Percentiles rank a stretch among this genome's conserved stretches.
Evolutionary conservation across 148 eudicot genomes (phyloP).

Genomic region (Silene latifolia): DNA sequence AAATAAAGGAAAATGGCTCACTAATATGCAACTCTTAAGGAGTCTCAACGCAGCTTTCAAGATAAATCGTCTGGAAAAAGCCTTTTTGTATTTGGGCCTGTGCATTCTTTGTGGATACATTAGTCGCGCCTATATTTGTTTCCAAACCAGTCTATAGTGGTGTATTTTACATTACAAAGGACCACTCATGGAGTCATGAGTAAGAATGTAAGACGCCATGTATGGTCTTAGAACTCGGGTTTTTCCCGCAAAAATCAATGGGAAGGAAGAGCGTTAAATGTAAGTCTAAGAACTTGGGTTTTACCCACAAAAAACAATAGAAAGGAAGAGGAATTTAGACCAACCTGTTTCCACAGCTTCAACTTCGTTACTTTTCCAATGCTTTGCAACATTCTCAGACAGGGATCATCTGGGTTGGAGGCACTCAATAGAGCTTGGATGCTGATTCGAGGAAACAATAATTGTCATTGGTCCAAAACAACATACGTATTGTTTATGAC

Average conservation of each 20-base stretch:
- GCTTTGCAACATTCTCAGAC: slow-evolving; percentile 96
- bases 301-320: neutral
- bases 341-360: slow-evolving; percentile 98
- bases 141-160: neutral
- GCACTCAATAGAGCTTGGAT: slow-evolving; percentile 98
- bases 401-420: slow-evolving; percentile 97
- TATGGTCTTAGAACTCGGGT: too few relatives aligned
- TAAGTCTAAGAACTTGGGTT: too few relatives aligned
- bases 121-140: too few relatives aligned
- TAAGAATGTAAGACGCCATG: too few relatives aligned
- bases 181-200: neutral
- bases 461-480: neutral
- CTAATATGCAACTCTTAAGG: neutral
- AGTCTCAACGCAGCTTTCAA: neutral
- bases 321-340: neutral
- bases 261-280: too few relatives aligned
- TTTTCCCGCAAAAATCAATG: too few relatives aligned
- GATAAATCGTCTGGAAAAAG: neutral
- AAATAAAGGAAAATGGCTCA: neutral
- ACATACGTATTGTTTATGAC: neutral
- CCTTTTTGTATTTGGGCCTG: too few relatives aligned
- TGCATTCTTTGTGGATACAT: too few relatives aligned
- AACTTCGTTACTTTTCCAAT: slow-evolving; percentile 85
- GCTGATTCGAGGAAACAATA: slow-evolving; percentile 34
- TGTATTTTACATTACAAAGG: neutral